phyloP scores from a whole-genome alignment of 1,139 yeast species.

The Tardiomyces digboiensis region DNA sequence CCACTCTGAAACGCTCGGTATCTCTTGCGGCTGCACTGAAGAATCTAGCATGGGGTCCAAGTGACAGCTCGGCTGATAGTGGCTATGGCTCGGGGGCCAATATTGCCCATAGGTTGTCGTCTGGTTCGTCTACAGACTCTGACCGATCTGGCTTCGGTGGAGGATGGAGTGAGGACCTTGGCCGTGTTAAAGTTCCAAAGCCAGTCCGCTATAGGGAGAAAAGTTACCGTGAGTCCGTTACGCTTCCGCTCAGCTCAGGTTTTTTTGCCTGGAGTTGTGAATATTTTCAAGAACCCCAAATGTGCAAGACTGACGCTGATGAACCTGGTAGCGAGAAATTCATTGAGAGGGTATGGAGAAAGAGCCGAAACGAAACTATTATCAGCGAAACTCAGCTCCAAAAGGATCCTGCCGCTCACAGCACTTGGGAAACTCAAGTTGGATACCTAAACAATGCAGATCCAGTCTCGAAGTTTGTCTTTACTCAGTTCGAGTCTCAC shows the following conservation, averaged over 20 bases:
- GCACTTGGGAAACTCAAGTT: conserved; percentile 73
- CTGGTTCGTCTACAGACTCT: background rate
- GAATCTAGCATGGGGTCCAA: conserved; percentile 24
- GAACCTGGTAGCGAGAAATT: conserved; percentile 92
- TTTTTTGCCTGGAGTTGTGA: conserved; percentile 87
- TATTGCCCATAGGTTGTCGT: background rate
- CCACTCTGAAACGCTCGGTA: conserved; percentile 26
- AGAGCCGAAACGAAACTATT: conserved; percentile 78
- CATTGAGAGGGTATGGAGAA: conserved; percentile 77
- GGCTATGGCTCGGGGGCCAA: background rate
- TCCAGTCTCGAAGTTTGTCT: conserved; percentile 69
- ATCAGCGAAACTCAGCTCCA: conserved; percentile 87
- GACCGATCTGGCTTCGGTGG: background rate
- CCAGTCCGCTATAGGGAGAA: background rate
- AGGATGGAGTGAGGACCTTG: background rate
- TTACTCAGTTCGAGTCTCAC: conserved; percentile 87
- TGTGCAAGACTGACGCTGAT: conserved; percentile 77
- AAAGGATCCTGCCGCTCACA: conserved; percentile 72
- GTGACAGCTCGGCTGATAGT: background rate
- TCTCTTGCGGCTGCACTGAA: conserved; percentile 28
- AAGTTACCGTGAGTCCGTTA: conserved; percentile 7
- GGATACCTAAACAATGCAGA: conserved; percentile 60
- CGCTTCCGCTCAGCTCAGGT: conserved; percentile 52
- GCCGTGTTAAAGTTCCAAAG: background rate
- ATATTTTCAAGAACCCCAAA: conserved; percentile 94